Evolutionary conservation across 805 yeast species (phyloP), one percentile per base, ranked within the genome.

Genomic region (Sugiyamaella qingdaonensis): DNA sequence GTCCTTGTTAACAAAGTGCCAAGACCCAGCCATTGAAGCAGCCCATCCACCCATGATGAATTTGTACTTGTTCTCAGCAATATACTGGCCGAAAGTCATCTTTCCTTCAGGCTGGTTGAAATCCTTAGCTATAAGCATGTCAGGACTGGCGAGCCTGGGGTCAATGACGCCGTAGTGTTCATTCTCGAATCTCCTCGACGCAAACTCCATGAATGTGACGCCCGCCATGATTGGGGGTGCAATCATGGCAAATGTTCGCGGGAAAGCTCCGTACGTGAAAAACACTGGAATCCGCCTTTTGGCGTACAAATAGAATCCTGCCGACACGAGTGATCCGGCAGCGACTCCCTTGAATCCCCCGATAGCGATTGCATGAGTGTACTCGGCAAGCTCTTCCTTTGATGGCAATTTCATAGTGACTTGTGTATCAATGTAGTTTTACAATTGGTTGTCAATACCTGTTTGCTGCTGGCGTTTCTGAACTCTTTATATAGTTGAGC

Each of bases 21-120:
- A 88, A 3, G 95, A 85, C 0, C 90, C 95, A 60, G 77, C 86
- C 73, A 87, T 70, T 2, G 92, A 84, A 19, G 81, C 86, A 4
- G 88, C 90, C 95, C 95, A 87, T 8, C 85, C 78, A 52, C 80
- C 83, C 18, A 84, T 78, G 59, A 87, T 82, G 58, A 85, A 76
- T 65, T 56, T 59, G 68, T 86, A 86, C 66, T 84, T 85, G 71
- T 82, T 73, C 52, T 73, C 78, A 42, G 78, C 71, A 31, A 79
- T 68, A 39, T 73, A 65, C 53, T 39, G 42, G 46, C 34, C 47
- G 10, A 14, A 44, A 2, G 13, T 14, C 19, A 14, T 32, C 18
- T 39, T 41, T 29, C 43, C 27, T 18, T 5, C 21, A 19, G n/a
- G 19, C 36, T n/a, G 35, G 34, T 16, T 18, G 45, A 35, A 47